A percentile compares a stretch with the other conserved stretches of the same genome.
These are phyloP conservation scores for Allantophomopsis lycopodina DNA, from an alignment of 2,329 filamentous ascomycete species.

Conservation along the genomic window DNA sequence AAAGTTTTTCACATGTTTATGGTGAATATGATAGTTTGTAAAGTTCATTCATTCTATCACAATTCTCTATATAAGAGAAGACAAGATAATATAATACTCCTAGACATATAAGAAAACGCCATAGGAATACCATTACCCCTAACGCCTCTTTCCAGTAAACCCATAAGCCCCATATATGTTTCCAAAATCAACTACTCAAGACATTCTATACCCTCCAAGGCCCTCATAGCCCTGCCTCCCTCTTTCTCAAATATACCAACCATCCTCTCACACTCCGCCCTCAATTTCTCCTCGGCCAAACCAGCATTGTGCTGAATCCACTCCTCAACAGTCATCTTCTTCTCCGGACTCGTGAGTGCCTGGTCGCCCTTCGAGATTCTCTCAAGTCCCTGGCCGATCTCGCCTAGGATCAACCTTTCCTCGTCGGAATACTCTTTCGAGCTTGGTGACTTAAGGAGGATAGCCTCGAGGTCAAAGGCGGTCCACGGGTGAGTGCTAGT, in stretches of 20 bases:
- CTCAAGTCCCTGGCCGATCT: conserved; percentile 24
- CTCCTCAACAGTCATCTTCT: conserved; percentile 83
- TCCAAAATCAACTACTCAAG: conserved; percentile 4
- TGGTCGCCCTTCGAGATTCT: conserved; percentile 36
- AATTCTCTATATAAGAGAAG: too few species aligned
- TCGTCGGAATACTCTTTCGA: conserved; percentile 23
- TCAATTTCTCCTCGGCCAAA: conserved; percentile 66
- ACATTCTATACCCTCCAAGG: conserved; percentile 53
- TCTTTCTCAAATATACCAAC: conserved; percentile 75
- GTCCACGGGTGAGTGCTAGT: conserved; percentile 52
- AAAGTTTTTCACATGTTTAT: too few species aligned
- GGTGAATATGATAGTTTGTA: too few species aligned
- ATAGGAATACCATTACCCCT: too few species aligned
- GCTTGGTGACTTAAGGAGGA: conserved; percentile 38
- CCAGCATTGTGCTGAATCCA: conserved; percentile 79
- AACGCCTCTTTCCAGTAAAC: too few species aligned
- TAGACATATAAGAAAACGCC: too few species aligned
- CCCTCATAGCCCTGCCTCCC: conserved; percentile 63
- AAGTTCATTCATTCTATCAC: too few species aligned
- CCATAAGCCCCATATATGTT: neutral
- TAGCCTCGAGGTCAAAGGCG: conserved; percentile 59
- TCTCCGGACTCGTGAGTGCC: conserved; percentile 58
- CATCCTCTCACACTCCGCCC: conserved; percentile 68
- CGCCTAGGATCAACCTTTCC: conserved; percentile 5
- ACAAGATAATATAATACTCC: too few species aligned